phyloP scores from a whole-genome alignment of 805 yeast genomes.

The Wickerhamiella alocasiicola region DNA sequence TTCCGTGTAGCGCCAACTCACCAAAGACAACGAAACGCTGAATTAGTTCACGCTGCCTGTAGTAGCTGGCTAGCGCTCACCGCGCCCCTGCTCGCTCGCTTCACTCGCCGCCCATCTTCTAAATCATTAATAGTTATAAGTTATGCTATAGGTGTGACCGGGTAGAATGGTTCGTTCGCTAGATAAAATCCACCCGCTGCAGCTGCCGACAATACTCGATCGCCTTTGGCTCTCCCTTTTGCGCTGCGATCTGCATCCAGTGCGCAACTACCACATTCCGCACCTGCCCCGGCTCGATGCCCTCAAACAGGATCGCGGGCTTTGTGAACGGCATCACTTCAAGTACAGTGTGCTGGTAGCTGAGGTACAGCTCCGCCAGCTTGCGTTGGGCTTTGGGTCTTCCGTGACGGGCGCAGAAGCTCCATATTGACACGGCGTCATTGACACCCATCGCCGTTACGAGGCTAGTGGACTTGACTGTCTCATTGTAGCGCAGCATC shows the following conservation, averaged over 20 bases:
- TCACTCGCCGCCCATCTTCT: too few relatives aligned
- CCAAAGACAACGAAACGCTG: too few relatives aligned
- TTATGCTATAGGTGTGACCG: too few relatives aligned
- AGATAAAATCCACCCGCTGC: conserved; percentile 10
- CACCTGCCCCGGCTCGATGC: conserved; percentile 13
- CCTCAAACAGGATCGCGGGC: conserved; percentile 18
- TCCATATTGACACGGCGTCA: conserved; percentile 22
- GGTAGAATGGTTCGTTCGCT: too few relatives aligned
- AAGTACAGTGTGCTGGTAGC: conserved; percentile 17
- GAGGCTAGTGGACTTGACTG: conserved; percentile 16
- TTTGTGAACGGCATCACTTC: conserved; percentile 20
- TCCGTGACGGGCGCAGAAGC: conserved; percentile 22
- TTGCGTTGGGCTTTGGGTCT: conserved; percentile 19
- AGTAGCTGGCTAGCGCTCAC: too few relatives aligned
- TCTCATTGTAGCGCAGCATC: conserved; percentile 20
- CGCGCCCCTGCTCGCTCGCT: too few relatives aligned
- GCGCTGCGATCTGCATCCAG: conserved; percentile 19
- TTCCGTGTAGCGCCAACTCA: too few relatives aligned
- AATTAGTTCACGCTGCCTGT: too few relatives aligned
- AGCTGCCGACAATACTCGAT: conserved; percentile 8
- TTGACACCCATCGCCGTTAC: conserved; percentile 21
- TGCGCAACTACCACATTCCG: conserved; percentile 19
- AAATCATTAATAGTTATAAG: too few relatives aligned
- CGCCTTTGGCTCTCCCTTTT: conserved; percentile 13
- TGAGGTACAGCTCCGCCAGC: conserved; percentile 21